A percentile compares a stretch with the other conserved stretches of the same genome.
Conservation (phyloP, 495 filamentous ascomycete species). For the Viridothelium virens region DNA sequence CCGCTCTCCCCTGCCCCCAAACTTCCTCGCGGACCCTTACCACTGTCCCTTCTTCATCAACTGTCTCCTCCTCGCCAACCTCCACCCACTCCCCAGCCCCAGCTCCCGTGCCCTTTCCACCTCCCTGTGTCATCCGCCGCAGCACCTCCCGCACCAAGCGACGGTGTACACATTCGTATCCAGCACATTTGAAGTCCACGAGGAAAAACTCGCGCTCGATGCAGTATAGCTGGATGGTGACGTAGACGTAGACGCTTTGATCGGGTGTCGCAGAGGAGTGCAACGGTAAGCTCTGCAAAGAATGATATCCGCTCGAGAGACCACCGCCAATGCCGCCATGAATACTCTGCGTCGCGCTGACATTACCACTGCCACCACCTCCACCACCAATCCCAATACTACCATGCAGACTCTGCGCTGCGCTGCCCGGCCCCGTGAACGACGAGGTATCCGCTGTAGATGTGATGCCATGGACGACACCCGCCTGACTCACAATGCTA, state of each 20-base stretch:
- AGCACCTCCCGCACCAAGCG: conserved; percentile 30
- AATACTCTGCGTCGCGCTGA: neutral
- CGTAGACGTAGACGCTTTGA: conserved; percentile 67
- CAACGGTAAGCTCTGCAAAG: neutral
- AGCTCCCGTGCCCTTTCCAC: conserved; percentile 25
- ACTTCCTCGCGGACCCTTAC: conserved; percentile 35
- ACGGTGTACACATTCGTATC: conserved; percentile 73
- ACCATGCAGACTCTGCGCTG: conserved; percentile 27
- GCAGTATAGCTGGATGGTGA: conserved; percentile 94
- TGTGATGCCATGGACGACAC: neutral
- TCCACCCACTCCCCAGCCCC: conserved; percentile 27
- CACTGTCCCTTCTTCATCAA: conserved; percentile 22
- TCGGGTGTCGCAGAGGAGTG: conserved; percentile 22
- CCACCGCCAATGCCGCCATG: neutral
- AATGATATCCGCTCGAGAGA: neutral
- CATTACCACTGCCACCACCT: neutral
- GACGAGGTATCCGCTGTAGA: neutral
- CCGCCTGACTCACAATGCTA: conserved; percentile 35
- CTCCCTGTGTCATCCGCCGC: neutral
- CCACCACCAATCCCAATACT: conserved; percentile 32
- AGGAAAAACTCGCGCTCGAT: conserved; percentile 90
- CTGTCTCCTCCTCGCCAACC: conserved; percentile 26
- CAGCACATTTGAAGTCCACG: conserved; percentile 98
- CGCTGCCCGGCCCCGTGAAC: conserved; percentile 14
- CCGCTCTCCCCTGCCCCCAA: conserved; percentile 30